Conservation (phyloP, 208 protist species). For the Acanthamoeba rhysodes region DNA sequence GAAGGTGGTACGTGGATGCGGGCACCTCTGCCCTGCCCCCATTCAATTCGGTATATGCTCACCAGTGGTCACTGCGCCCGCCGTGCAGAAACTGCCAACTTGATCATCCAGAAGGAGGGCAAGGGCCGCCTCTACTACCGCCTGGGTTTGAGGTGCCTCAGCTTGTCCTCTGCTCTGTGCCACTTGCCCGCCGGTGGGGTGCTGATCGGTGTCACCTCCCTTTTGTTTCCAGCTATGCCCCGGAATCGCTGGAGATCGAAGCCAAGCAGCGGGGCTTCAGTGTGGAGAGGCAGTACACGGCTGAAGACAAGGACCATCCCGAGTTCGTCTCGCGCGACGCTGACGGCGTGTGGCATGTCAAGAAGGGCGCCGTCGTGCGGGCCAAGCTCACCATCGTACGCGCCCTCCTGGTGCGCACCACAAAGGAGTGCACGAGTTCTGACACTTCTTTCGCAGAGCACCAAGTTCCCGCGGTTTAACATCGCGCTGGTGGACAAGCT, state of each 20-base stretch:
- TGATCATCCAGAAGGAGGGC: constrained; percentile 76
- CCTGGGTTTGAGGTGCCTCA: constrained; percentile 51
- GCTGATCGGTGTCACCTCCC: too few relatives aligned
- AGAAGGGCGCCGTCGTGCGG: constrained; percentile 42
- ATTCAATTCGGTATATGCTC: neutral
- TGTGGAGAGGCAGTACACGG: constrained; percentile 4
- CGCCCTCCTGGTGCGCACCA: too few relatives aligned
- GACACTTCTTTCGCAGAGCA: neutral
- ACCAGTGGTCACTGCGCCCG: neutral
- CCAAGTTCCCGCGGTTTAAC: constrained; percentile 70
- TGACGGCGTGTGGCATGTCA: constrained; percentile 53
- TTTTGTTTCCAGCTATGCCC: constrained; percentile 10
- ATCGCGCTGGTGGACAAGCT: constrained; percentile 75
- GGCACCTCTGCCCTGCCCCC: too few relatives aligned
- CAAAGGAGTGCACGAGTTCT: neutral
- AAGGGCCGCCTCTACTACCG: constrained; percentile 74
- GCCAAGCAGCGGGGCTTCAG: constrained; percentile 59
- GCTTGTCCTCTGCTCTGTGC: neutral
- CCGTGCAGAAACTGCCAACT: constrained; percentile 1
- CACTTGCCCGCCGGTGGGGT: neutral
- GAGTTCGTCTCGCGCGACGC: neutral
- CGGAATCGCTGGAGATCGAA: constrained; percentile 30
- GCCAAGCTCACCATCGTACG: constrained; percentile 43
- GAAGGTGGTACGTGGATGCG: neutral
- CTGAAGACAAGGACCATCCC: constrained; percentile 64